phyloP scores from a whole-genome alignment of 2,329 filamentous ascomycete species.

The Microsporum audouinii region DNA sequence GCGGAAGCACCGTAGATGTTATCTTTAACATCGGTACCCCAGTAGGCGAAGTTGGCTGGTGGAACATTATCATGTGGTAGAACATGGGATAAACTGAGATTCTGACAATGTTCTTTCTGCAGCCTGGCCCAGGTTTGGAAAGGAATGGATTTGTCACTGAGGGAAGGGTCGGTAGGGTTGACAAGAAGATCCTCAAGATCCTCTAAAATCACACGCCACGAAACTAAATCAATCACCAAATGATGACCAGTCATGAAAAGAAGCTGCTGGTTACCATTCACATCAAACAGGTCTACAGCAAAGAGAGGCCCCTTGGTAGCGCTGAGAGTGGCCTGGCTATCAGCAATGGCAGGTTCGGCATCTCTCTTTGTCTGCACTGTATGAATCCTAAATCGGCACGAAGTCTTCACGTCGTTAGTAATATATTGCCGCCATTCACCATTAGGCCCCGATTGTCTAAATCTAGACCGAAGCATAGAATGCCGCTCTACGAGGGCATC shows the following conservation, averaged over 20 bases:
- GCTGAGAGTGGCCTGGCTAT: conserved; percentile 25
- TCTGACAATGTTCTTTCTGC: conserved; percentile 20
- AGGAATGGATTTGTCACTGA: conserved; percentile 25
- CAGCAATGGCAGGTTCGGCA: conserved; percentile 21
- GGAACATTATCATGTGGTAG: conserved; percentile 23
- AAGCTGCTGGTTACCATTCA: conserved; percentile 17
- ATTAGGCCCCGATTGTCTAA: conserved; percentile 20
- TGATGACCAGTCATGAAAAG: conserved; percentile 27
- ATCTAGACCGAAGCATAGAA: conserved; percentile 19
- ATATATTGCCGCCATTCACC: conserved; percentile 15
- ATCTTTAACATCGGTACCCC: conserved; percentile 24
- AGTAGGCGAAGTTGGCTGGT: conserved; percentile 27
- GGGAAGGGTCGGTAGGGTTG: conserved; percentile 22
- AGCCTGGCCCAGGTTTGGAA: conserved; percentile 31
- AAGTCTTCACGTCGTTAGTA: conserved; percentile 21
- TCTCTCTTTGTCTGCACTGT: conserved; percentile 16
- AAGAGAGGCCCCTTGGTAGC: conserved; percentile 20
- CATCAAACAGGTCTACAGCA: conserved; percentile 26
- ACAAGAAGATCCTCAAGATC: conserved; percentile 17
- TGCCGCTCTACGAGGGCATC: conserved; percentile 15
- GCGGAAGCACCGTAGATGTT: conserved; percentile 29
- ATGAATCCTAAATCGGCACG: conserved; percentile 24
- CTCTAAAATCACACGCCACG: conserved; percentile 15
- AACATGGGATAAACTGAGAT: conserved; percentile 9
- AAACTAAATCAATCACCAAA: conserved; percentile 20